Evolutionary conservation across 352 stramenopile genomes (phyloP), one percentile per base, ranked within the genome.

Genomic region (Globisporangium rhizosaccharum): DNA sequence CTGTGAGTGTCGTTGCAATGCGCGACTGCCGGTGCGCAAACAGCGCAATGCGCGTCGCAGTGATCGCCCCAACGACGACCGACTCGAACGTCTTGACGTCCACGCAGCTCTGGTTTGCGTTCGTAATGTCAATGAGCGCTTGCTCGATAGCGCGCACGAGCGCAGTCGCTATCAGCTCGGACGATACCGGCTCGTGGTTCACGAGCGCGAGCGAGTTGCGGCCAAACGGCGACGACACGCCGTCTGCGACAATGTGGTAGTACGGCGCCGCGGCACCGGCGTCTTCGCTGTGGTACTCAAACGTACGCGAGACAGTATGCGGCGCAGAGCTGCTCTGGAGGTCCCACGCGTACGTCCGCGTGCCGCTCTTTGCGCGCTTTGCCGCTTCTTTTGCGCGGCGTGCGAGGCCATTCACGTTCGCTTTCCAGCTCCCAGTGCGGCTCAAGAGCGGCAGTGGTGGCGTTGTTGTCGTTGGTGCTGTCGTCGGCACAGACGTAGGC

Each of bases 181-280:
- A 93, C 6, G 75, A 87, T 8, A 83, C 76, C 3, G 70, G 76
- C 0, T 49, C 57, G 20, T 55, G 55, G 30, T 36, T n/a, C 73
- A 64, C 47, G 59, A 64, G 18, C 6, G 33, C 59, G 0, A 79
- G 44, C 3, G 70, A 77, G 1, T 72, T 61, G 4, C 74, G 68
- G 1, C 70, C 74, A 42, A 89, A 88, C 3, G 79, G 76, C 5
- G 79, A 79, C 53, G 77, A 89, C 30, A 90, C 79, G 14, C 84
- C 84, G 61, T 91, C 84, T 15, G 84, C 78, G 3, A 93, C 78
- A 63, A 93, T 79, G 66, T 93, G 84, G 59, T 84, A 91, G 65
- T 84, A 89, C 25, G 42, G 68, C 10, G 71, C 72, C 6, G 63
- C 59, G 2, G 67, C 74, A n/a, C 79, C 73, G 4, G 76, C 82